Evolutionary conservation across 1,139 yeast species (phyloP), one percentile per base, ranked within the genome.

Genomic region (Candida frijolesensis): DNA sequence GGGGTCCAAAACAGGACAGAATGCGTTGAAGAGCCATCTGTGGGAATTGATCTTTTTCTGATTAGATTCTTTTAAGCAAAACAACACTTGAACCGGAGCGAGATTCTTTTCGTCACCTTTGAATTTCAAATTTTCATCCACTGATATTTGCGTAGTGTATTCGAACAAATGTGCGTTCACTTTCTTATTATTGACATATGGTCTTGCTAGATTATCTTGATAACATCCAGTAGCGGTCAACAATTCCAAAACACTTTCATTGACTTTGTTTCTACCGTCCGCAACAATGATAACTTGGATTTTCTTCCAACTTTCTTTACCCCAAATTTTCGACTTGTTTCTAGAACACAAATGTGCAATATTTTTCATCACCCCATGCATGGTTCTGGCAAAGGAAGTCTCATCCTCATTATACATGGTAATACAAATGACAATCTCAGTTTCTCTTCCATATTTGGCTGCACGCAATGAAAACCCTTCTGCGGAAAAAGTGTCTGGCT

Each of bases 381-480:
- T 66, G 1, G 81, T 76, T 48, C 78, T 64, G 1, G 79, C 81
- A 51, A 76, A 67, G 42, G 76, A 64, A 27, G 76, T 63, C 54
- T 76, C 81, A 57, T 76, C 80, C 60, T 76, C 81, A 56, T 76
- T 76, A 58, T 76, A 76, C 81, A 76, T 76, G 46, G 81, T 76
- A 41, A 76, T 61, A 70, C 97, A 91, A 46, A 92, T 80, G 42
- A 89, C 90, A 47, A 94, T 74, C 68, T 94, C 97, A 19, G 95
- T 92, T 63, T 90, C 96, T 63, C 97, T 82, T 53, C 88, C 89
- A 63, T 83, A 84, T 60, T 87, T 89, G 10, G 90, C 86, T 19
- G 96, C 89, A 60, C 98, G 81, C 49, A 94, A 72, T 1, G 90
- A 84, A 68, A 91, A 94, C 0, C 98, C 98, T 47, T 82, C 83